Conservation (phyloP, 2,329 filamentous ascomycete genomes). For the Emydomyces testavorans region DNA sequence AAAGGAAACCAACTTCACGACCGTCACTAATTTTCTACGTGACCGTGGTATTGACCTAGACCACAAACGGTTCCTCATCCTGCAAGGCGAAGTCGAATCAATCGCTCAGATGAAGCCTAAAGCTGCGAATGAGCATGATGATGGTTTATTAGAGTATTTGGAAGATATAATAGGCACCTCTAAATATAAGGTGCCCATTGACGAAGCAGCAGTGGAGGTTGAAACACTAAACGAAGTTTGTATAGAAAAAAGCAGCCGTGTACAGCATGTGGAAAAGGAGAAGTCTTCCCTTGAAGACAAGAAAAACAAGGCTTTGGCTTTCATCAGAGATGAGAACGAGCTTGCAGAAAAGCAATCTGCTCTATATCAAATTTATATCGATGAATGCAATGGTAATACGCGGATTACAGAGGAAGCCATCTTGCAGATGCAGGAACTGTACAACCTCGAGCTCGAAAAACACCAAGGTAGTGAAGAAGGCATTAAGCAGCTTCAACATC, state of each 20-base stretch:
- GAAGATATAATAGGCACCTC: conserved; percentile 98
- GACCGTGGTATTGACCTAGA: conserved; percentile 89
- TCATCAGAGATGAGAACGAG: conserved; percentile 86
- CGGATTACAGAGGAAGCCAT: conserved; percentile 82
- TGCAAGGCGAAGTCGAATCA: conserved; percentile 95
- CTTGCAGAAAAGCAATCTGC: conserved; percentile 78
- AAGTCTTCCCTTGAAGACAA: conserved; percentile 87
- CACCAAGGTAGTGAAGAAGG: conserved; percentile 80
- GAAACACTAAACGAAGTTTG: conserved; percentile 91
- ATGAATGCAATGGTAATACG: conserved; percentile 80
- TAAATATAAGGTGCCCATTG: conserved; percentile 94
- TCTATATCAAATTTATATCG: conserved; percentile 82
- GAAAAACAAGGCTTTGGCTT: conserved; percentile 86
- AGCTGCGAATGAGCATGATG: conserved; percentile 86
- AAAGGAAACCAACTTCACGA: conserved; percentile 80
- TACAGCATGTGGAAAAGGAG: conserved; percentile 97
- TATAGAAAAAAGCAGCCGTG: conserved; percentile 84
- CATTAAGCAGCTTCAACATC: conserved; percentile 79
- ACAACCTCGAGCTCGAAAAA: conserved; percentile 80
- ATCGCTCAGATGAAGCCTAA: conserved; percentile 99
- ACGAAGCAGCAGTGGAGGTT: conserved; percentile 81
- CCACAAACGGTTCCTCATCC: conserved; percentile 93
- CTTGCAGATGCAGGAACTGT: conserved; percentile 73
- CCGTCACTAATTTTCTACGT: conserved; percentile 74
- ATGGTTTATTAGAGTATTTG: conserved; percentile 88